Conservation (phyloP, 2,329 filamentous ascomycete genomes). For the Aspergillus ruber region DNA sequence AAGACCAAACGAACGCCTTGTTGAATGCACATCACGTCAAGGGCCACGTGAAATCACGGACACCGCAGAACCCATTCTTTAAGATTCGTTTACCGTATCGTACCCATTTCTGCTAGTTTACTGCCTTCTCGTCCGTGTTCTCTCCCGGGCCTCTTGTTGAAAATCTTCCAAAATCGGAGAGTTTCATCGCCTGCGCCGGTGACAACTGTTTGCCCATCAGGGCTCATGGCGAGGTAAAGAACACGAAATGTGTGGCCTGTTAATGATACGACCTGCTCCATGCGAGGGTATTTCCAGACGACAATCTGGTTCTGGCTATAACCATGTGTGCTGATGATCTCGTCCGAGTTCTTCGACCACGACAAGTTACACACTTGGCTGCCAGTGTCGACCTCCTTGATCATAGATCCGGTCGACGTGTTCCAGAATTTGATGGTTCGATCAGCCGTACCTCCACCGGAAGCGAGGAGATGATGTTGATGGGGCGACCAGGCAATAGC, state of each 20-base stretch:
- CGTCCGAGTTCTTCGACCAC: conserved; percentile 96
- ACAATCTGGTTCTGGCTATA: conserved; percentile 99
- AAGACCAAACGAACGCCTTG: conserved; percentile 24
- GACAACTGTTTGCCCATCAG: conserved; percentile 86
- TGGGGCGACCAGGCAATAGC: conserved; percentile 98
- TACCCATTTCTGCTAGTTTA: conserved; percentile 69
- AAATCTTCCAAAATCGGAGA: conserved; percentile 92
- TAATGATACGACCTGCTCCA: conserved; percentile 92
- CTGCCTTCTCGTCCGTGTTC: conserved; percentile 60
- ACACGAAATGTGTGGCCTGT: conserved; percentile 97
- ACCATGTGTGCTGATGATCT: conserved; percentile 93
- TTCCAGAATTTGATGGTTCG: conserved; percentile 98
- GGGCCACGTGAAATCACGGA: conserved; percentile 6
- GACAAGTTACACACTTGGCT: conserved; percentile 98
- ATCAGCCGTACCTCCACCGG: conserved; percentile 91
- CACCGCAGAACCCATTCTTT: conserved; percentile 9
- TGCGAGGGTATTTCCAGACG: conserved; percentile 97
- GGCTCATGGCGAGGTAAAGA: conserved; percentile 93
- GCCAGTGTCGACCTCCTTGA: conserved; percentile 90
- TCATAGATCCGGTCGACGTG: conserved; percentile 70
- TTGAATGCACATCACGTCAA: conserved; percentile 26
- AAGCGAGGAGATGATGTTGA: conserved; percentile 87
- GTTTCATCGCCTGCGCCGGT: conserved; percentile 97
- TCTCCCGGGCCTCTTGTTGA: conserved; percentile 71
- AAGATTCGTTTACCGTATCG: conserved; percentile 56